phyloP scores from a whole-genome alignment of 768 basidiomycete genomes.

The Boletus eberwhitei region DNA sequence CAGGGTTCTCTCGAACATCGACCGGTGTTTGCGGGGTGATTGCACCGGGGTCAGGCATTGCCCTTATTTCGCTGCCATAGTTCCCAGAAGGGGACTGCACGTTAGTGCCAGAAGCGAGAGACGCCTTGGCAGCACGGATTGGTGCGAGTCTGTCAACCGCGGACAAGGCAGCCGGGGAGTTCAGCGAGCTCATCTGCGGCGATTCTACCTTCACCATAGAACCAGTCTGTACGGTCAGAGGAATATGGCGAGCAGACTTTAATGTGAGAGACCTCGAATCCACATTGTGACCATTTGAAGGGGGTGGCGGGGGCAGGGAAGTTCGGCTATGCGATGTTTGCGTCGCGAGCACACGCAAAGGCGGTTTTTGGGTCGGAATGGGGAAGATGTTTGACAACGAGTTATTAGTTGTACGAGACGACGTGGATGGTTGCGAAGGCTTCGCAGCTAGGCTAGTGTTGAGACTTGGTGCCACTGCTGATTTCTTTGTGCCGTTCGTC shows the following conservation, averaged over 20 bases:
- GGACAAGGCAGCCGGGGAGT: slow-evolving; percentile 3
- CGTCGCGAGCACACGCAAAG: neutral
- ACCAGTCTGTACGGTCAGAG: slow-evolving; percentile 12
- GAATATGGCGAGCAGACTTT: neutral
- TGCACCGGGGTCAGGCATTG: neutral
- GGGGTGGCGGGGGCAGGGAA: neutral
- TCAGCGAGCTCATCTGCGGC: slow-evolving; percentile 7
- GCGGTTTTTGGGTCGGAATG: neutral
- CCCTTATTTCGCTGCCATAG: neutral
- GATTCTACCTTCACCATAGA: slow-evolving; percentile 19
- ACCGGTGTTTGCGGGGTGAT: neutral
- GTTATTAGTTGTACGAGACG: slow-evolving; percentile 19
- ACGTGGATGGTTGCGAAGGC: neutral
- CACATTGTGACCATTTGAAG: neutral
- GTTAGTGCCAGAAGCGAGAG: slow-evolving; percentile 12
- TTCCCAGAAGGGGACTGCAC: slow-evolving; percentile 9
- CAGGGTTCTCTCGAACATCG: slow-evolving; percentile 1
- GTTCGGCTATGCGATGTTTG: neutral
- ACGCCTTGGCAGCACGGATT: slow-evolving; percentile 33
- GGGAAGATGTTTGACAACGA: slow-evolving; percentile 13
- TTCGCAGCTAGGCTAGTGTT: neutral
- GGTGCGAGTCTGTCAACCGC: slow-evolving; percentile 30
- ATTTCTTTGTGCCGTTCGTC: slow-evolving; percentile 4
- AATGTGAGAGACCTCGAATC: neutral
- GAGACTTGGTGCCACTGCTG: neutral